phyloP scores from a whole-genome alignment of 257 asterid species.

The Ocimum tenuiflorum region DNA sequence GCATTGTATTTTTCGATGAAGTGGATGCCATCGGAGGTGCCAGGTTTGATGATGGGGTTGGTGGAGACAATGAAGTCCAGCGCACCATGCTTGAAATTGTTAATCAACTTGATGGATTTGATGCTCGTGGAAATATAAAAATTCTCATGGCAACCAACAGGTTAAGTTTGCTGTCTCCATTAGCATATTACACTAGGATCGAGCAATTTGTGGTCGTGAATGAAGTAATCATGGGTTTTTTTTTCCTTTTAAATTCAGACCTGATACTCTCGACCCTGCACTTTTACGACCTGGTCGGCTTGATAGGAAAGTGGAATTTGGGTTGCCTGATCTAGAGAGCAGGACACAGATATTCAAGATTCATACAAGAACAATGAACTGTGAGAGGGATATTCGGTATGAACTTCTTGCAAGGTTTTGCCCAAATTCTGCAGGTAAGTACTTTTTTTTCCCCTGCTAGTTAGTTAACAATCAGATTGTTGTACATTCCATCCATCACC shows the following conservation, averaged over 20 bases:
- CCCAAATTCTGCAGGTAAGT: constrained; percentile 67
- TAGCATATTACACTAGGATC: neutral
- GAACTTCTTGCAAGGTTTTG: constrained; percentile 86
- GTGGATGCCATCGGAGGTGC: constrained; percentile 97
- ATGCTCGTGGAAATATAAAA: constrained; percentile 91
- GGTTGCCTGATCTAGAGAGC: constrained; percentile 85
- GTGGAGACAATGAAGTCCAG: constrained; percentile 96
- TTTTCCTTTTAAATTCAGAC: constrained; percentile 34
- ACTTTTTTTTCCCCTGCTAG: neutral
- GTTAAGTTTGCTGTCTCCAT: constrained; percentile 22
- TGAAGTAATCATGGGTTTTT: neutral
- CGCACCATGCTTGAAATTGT: constrained; percentile 98
- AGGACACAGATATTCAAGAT: constrained; percentile 83
- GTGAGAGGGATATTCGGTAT: constrained; percentile 71
- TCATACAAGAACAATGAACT: constrained; percentile 82
- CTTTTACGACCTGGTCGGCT: constrained; percentile 83
- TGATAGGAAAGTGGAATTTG: constrained; percentile 92
- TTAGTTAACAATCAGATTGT: neutral
- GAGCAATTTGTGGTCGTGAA: neutral
- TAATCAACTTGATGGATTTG: constrained; percentile 94
- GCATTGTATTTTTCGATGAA: constrained; percentile 90
- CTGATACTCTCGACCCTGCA: constrained; percentile 94
- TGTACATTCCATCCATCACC: neutral
- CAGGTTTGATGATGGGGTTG: constrained; percentile 32
- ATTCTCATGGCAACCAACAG: constrained; percentile 96